Percentiles rank a stretch among this genome's conserved stretches.
These are phyloP conservation scores for Puccinellia tenuiflora DNA, from an alignment of 176 grass and related monocot species.

Conservation along the genomic window DNA sequence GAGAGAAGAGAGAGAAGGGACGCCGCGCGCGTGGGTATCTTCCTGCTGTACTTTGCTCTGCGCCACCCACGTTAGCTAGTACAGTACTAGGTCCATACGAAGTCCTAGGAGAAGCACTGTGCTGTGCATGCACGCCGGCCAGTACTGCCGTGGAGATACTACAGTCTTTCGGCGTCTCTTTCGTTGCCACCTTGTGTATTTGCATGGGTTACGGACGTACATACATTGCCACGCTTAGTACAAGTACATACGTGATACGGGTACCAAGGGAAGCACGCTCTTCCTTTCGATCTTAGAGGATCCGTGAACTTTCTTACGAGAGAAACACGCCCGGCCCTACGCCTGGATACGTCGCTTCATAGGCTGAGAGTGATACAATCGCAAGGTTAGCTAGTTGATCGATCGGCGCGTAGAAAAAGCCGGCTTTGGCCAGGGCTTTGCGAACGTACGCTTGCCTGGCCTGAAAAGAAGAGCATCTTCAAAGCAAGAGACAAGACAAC, in stretches of 20 bases:
- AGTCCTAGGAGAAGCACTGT: constrained; percentile 6
- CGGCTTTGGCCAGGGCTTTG: background rate
- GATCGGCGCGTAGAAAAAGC: background rate
- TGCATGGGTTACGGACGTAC: no score
- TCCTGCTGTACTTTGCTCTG: constrained; percentile 15
- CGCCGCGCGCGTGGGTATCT: constrained; percentile 47
- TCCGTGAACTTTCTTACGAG: no score
- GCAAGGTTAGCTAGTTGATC: background rate
- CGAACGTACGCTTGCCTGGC: background rate
- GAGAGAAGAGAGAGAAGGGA: background rate
- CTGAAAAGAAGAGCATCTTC: constrained; percentile 6
- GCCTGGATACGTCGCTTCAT: no score
- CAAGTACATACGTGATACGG: no score
- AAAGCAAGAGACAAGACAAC: constrained; percentile 4
- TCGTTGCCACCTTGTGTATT: no score
- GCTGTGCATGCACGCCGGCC: background rate
- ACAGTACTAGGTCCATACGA: background rate
- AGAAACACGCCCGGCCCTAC: no score
- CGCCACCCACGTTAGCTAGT: background rate
- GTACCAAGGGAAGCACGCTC: no score
- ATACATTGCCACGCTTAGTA: no score
- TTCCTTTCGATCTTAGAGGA: no score
- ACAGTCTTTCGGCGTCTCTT: no score
- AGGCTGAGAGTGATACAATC: no score
- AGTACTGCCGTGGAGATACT: no score